These are phyloP conservation scores for Termitomyces sp. DNA, from an alignment of 768 basidiomycete genomes.

Conservation along the genomic window DNA sequence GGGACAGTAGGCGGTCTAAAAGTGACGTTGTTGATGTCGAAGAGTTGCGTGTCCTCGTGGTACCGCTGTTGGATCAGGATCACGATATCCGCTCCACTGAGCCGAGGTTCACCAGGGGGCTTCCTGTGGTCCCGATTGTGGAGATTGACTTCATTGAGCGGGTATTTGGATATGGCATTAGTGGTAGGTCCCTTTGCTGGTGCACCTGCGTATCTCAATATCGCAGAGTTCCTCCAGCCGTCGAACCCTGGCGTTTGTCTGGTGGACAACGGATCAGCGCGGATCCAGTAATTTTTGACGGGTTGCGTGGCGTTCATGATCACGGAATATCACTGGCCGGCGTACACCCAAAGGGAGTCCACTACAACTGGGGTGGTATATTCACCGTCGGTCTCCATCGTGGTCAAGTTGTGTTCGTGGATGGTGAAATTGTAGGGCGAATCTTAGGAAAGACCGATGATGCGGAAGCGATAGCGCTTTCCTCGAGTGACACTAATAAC, in stretches of 20 bases:
- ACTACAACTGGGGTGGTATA: conserved; percentile 36
- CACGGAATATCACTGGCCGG: conserved; percentile 23
- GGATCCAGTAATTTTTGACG: conserved; percentile 38
- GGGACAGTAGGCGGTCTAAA: background rate
- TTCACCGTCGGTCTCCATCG: conserved; percentile 48
- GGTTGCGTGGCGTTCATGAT: conserved; percentile 41
- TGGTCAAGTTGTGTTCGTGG: conserved; percentile 36
- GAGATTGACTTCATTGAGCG: background rate
- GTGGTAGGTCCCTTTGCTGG: background rate
- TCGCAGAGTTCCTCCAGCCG: background rate
- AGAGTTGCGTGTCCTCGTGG: background rate
- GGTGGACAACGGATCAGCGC: conserved; percentile 12
- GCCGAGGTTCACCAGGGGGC: background rate
- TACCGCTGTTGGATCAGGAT: background rate
- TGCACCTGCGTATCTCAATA: background rate
- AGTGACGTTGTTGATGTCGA: background rate
- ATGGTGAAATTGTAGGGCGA: conserved; percentile 41
- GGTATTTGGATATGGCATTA: background rate
- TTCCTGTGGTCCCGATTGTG: background rate
- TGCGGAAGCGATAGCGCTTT: conserved; percentile 31
- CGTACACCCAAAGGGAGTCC: conserved; percentile 23
- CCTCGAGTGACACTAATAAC: conserved; percentile 28
- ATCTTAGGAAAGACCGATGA: conserved; percentile 28
- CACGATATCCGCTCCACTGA: background rate
- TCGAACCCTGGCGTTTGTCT: background rate